Evolutionary conservation across 768 basidiomycete species (phyloP), one percentile per base, ranked within the genome.

Genomic region (Amyloporia xantha): DNA sequence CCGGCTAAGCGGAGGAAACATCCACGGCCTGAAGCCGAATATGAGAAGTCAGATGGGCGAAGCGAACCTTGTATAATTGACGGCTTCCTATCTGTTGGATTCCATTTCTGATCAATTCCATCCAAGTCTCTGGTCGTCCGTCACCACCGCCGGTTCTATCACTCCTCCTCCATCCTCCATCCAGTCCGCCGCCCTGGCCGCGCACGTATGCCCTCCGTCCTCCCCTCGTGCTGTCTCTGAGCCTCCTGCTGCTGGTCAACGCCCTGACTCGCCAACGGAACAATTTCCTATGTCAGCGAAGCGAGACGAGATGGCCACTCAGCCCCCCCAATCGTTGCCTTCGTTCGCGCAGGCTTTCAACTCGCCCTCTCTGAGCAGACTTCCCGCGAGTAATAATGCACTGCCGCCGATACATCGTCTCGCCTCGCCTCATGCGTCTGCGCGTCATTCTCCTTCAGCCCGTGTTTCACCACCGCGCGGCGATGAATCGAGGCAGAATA

Each of bases 311-410:
- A 68, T 75, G 65, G 69, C 71, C 41, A 69, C 71, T 37, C 74
- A 72, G 57, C 64, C 68, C 52, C 67, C 71, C 52, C 82, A 81
- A 63, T 82, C 85, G 9, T 78, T 90, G 33, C 87, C 87, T 35
- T 84, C 87, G 37, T 90, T 90, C 65, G 81, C 82, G 1, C 82
- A 85, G 68, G 78, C 87, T 0, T 90, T 90, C 68, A 78, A 75
- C 62, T 69, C 57, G 44, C 74, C 76, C 1, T 79, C 81, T 5
- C 66, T 85, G 47, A 70, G 62, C 65, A 73, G 66, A 51, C 71
- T 80, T 19, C 64, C 76, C 1, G 62, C 70, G 28, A 67, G 68
- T 48, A 77, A 68, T 65, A 82, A 81, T 63, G 68, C 63, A 36
- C 70, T 87, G 2, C 84, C 86, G 10, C 85, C 84, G 47, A 84